A percentile compares a stretch with the other conserved stretches of the same genome.
Evolutionary conservation across 331 rosid genomes (phyloP).

Genomic region (Dryas integrifolia): DNA sequence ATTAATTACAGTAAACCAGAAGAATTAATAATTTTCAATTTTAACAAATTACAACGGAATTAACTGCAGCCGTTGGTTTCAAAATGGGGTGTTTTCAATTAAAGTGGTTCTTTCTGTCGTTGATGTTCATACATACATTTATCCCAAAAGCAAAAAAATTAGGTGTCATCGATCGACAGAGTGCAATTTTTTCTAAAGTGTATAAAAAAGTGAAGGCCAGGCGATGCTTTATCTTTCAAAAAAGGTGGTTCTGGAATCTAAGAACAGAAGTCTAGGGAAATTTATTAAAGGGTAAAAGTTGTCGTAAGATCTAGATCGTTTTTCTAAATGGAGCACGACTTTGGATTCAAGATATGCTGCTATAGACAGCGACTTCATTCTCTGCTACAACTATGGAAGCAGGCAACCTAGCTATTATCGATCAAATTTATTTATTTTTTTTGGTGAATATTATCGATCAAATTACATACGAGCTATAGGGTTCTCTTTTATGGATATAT

Average conservation of each 20-base stretch:
- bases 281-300: constrained; percentile 30
- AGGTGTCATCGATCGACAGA: constrained; percentile 26
- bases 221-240: constrained; percentile 14
- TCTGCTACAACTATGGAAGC: constrained; percentile 34
- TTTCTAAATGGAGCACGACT: constrained; percentile 21
- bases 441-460: too few species aligned
- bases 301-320: constrained; percentile 9
- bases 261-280: constrained; percentile 29
- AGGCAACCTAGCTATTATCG: background rate
- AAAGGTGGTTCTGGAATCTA: constrained; percentile 43
- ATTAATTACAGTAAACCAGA: background rate
- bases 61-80: too few species aligned
- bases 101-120: too few species aligned
- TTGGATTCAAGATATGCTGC: constrained; percentile 23
- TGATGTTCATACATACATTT: too few species aligned
- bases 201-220: constrained; percentile 32
- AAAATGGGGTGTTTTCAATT: too few species aligned
- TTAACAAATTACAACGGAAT: too few species aligned
- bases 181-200: constrained; percentile 47
- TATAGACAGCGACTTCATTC: constrained; percentile 19
- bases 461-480: too few species aligned
- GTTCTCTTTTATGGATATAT: too few species aligned
- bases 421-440: too few species aligned
- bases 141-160: background rate
- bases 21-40: too few species aligned